phyloP scores from a whole-genome alignment of 1,284 basidiomycete genomes.

The Boletus mariae region DNA sequence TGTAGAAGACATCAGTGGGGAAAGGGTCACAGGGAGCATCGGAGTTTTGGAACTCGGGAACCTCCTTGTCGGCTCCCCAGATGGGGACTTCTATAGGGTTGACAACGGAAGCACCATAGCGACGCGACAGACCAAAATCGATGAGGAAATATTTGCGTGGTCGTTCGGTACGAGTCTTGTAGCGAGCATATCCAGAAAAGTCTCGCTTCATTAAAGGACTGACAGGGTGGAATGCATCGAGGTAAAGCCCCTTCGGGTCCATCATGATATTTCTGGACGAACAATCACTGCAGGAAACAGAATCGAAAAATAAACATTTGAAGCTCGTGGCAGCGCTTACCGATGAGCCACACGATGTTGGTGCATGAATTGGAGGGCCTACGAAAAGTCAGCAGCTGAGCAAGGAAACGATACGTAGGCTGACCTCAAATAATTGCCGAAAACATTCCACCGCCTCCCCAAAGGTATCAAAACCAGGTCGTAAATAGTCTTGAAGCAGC shows the following conservation, averaged over 20 bases:
- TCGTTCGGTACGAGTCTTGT: slow-evolving; percentile 27
- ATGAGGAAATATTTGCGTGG: slow-evolving; percentile 36
- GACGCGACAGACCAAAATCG: slow-evolving; percentile 38
- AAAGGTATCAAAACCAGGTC: slow-evolving; percentile 28
- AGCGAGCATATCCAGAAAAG: slow-evolving; percentile 16
- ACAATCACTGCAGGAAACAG: slow-evolving; percentile 13
- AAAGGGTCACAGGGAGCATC: slow-evolving; percentile 33
- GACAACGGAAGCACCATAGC: slow-evolving; percentile 19
- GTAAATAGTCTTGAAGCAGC: slow-evolving; percentile 18
- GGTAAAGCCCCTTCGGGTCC: no score
- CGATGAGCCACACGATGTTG: slow-evolving; percentile 22
- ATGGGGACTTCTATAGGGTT: slow-evolving; percentile 20
- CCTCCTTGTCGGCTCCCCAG: slow-evolving; percentile 23
- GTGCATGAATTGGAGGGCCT: slow-evolving; percentile 26
- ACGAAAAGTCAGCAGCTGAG: neutral
- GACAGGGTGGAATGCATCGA: slow-evolving; percentile 25
- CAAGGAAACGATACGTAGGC: slow-evolving; percentile 5
- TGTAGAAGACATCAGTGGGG: slow-evolving; percentile 31
- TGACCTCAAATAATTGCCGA: slow-evolving; percentile 35
- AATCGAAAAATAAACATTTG: no score
- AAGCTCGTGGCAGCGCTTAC: neutral
- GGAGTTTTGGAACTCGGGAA: slow-evolving; percentile 20
- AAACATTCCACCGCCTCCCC: slow-evolving; percentile 35
- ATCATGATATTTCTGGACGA: slow-evolving; percentile 32
- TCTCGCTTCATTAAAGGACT: slow-evolving; percentile 16